Conservation (phyloP, 495 filamentous ascomycete species). For the Penicillium maclennaniae region DNA sequence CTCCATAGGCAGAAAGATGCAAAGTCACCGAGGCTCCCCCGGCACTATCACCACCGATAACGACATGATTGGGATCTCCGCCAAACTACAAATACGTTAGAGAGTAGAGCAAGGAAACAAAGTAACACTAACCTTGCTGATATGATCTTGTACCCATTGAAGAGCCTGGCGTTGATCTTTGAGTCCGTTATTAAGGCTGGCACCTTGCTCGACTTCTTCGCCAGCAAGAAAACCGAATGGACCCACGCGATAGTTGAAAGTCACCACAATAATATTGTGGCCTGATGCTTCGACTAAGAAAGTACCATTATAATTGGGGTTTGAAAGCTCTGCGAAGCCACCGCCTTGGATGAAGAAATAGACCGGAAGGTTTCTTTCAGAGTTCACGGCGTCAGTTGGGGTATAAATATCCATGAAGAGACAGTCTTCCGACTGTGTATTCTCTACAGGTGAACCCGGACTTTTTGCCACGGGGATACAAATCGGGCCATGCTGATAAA, state of each 20-base stretch:
- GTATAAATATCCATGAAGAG: slow-evolving; percentile 73
- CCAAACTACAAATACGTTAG: slow-evolving; percentile 51
- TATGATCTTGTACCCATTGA: slow-evolving; percentile 66
- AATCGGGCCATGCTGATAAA: slow-evolving; percentile 40
- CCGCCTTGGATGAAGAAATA: slow-evolving; percentile 77
- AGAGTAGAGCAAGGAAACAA: slow-evolving; percentile 2
- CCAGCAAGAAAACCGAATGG: slow-evolving; percentile 70
- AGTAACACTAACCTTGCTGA: slow-evolving; percentile 40
- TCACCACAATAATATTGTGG: slow-evolving; percentile 63
- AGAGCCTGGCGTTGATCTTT: slow-evolving; percentile 66
- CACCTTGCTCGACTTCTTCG: slow-evolving; percentile 49
- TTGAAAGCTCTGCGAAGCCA: slow-evolving; percentile 61
- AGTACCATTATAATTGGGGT: slow-evolving; percentile 63
- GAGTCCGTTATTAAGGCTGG: slow-evolving; percentile 65
- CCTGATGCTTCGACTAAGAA: slow-evolving; percentile 56
- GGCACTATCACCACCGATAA: slow-evolving; percentile 69
- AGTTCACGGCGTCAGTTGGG: slow-evolving; percentile 47
- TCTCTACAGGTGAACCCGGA: slow-evolving; percentile 25
- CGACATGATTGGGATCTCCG: slow-evolving; percentile 66
- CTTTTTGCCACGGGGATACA: slow-evolving; percentile 48
- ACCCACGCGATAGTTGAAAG: slow-evolving; percentile 77
- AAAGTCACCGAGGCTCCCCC: slow-evolving; percentile 65
- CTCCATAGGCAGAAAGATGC: slow-evolving; percentile 62
- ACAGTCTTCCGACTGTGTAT: slow-evolving; percentile 62
- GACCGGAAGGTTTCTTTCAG: slow-evolving; percentile 53